Conservation (phyloP, 352 stramenopile species). For the Globisporangium alternatum region DNA sequence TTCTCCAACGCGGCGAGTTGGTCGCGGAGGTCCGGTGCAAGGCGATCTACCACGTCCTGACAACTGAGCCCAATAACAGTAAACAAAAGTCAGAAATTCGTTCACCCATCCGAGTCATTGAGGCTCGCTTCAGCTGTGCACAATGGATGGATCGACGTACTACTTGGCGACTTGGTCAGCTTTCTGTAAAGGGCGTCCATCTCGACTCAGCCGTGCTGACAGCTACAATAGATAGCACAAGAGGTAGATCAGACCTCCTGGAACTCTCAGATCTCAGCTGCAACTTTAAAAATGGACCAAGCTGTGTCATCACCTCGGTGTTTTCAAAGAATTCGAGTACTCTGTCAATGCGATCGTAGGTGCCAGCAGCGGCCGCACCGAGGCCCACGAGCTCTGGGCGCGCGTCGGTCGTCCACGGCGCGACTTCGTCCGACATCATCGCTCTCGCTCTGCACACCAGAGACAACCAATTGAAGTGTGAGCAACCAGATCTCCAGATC, state of each 20-base stretch:
- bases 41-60: conserved; percentile 28
- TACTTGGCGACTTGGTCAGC: conserved; percentile 30
- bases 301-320: conserved; percentile 22
- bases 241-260: background rate
- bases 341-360: conserved; percentile 28
- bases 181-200: conserved; percentile 12
- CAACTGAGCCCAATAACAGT: conserved; percentile 21
- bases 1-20: conserved; percentile 37
- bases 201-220: conserved; percentile 12
- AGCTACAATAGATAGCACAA: background rate
- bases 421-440: conserved; percentile 32
- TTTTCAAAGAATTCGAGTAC: conserved; percentile 38
- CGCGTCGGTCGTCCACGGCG: conserved; percentile 20
- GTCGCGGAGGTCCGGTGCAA: conserved; percentile 30
- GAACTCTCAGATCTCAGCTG: no score
- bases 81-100: conserved; percentile 4
- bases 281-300: background rate
- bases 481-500: background rate
- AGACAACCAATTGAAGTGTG: background rate
- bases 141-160: conserved; percentile 16
- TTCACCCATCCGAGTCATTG: background rate
- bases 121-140: background rate
- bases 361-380: conserved; percentile 21
- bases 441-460: conserved; percentile 20
- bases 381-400: conserved; percentile 27